These are phyloP conservation scores for Gynostemma pentaphyllum DNA, from an alignment of 306 rosid genomes.

Conservation along the genomic window DNA sequence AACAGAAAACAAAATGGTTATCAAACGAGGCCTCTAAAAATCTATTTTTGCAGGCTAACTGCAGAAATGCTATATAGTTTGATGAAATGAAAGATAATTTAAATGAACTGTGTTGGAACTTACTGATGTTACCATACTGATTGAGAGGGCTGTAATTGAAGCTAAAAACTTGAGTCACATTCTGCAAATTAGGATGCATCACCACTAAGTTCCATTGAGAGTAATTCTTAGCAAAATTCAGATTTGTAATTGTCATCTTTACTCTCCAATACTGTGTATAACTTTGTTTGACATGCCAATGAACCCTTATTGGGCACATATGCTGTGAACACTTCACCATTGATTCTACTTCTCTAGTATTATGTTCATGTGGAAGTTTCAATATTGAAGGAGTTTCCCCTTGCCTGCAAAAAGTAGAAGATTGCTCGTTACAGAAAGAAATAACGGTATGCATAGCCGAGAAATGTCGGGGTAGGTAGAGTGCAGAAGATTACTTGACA, in stretches of 20 bases:
- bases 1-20: too few species aligned
- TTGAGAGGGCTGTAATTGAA: constrained; percentile 51
- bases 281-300: constrained; percentile 77
- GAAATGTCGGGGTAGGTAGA: not conserved
- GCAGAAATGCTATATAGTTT: not conserved
- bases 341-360: constrained; percentile 4
- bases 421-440: not conserved
- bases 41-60: not conserved
- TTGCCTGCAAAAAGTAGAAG: constrained; percentile 24
- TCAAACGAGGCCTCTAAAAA: too few species aligned
- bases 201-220: constrained; percentile 68
- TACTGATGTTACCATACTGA: constrained; percentile 44
- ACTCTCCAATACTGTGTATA: constrained; percentile 67
- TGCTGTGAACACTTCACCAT: constrained; percentile 53
- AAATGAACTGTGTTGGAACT: constrained; percentile 20
- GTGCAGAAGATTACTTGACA: constrained; percentile 27
- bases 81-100: not conserved
- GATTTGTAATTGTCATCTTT: constrained; percentile 64
- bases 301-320: constrained; percentile 76
- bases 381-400: constrained; percentile 26
- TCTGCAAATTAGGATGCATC: constrained; percentile 56
- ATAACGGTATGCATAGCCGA: not conserved
- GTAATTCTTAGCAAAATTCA: constrained; percentile 53
- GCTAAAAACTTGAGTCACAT: constrained; percentile 56
- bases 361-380: constrained; percentile 26